These are phyloP conservation scores for Rugosomyces carneus DNA, from an alignment of 1,284 basidiomycete species.

Conservation along the genomic window DNA sequence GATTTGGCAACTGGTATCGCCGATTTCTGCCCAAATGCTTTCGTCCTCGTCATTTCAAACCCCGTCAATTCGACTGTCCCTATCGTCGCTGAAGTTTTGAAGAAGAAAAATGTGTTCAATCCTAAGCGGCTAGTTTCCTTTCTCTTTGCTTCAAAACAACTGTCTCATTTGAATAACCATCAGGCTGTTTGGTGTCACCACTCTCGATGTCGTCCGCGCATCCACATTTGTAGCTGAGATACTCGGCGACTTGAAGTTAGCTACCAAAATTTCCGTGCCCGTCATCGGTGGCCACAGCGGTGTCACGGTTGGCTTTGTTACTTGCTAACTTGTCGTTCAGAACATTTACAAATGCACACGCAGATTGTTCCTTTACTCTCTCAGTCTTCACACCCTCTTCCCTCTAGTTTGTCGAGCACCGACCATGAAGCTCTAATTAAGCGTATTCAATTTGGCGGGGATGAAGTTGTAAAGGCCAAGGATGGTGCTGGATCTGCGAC, in stretches of 20 bases:
- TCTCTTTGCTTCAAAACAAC: too few species aligned
- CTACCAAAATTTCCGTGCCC: conserved; percentile 72
- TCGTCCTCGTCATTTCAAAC: conserved; percentile 96
- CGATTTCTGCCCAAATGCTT: conserved; percentile 84
- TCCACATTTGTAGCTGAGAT: conserved; percentile 86
- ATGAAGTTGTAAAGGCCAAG: conserved; percentile 88
- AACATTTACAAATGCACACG: too few species aligned
- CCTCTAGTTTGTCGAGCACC: too few species aligned
- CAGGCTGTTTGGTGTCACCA: conserved; percentile 93
- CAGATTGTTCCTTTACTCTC: conserved; percentile 93
- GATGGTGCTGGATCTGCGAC: conserved; percentile 88
- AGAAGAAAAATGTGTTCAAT: conserved; percentile 93
- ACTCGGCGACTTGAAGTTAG: conserved; percentile 56
- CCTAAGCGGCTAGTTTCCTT: too few species aligned
- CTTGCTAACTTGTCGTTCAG: too few species aligned
- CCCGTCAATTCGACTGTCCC: conserved; percentile 95
- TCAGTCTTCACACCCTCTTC: too few species aligned
- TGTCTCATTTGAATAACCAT: too few species aligned
- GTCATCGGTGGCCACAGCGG: conserved; percentile 97
- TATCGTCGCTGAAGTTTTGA: conserved; percentile 90
- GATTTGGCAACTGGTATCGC: conserved; percentile 90
- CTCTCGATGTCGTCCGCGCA: conserved; percentile 95
- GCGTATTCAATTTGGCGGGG: conserved; percentile 90
- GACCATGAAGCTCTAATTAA: conserved; percentile 76
- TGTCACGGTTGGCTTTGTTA: too few species aligned